Percentiles rank a stretch among this genome's conserved stretches.
These are phyloP conservation scores for Colletotrichum aenigma DNA, from an alignment of 2,329 filamentous ascomycete genomes.

Conservation along the genomic window DNA sequence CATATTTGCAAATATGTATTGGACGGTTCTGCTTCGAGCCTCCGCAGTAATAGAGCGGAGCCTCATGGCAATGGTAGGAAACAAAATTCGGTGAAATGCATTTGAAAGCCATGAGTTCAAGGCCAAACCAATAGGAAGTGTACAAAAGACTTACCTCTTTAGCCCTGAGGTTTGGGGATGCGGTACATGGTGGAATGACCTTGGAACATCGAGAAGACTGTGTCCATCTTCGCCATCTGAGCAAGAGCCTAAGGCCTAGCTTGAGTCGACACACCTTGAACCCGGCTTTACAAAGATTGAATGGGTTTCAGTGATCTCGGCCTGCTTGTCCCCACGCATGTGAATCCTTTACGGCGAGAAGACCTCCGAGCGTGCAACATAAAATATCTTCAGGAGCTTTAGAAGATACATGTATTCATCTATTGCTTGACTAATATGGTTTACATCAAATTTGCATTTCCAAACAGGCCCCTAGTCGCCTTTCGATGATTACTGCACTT, in stretches of 20 bases:
- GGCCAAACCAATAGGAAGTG: accelerated
- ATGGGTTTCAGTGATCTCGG: not conserved
- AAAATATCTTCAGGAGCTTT: not conserved
- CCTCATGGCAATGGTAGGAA: not conserved
- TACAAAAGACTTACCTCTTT: accelerated
- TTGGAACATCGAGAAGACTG: not conserved
- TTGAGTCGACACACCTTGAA: not conserved
- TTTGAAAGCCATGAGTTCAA: not conserved
- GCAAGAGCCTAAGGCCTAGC: not conserved
- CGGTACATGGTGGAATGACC: not conserved
- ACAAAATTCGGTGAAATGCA: not conserved
- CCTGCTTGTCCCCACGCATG: not conserved
- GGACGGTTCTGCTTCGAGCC: not conserved
- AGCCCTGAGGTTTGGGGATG: not conserved
- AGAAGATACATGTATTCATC: accelerated
- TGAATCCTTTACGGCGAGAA: not conserved
- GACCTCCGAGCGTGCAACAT: not conserved
- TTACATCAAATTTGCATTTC: not conserved
- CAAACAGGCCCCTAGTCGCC: not conserved
- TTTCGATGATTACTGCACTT: not conserved
- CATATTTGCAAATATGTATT: accelerated
- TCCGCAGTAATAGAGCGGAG: not conserved
- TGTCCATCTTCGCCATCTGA: not conserved
- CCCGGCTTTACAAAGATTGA: accelerated
- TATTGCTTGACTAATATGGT: not conserved